Evolutionary conservation across 2,329 filamentous ascomycete species (phyloP).

Genomic region (Fusarium lyarnte): DNA sequence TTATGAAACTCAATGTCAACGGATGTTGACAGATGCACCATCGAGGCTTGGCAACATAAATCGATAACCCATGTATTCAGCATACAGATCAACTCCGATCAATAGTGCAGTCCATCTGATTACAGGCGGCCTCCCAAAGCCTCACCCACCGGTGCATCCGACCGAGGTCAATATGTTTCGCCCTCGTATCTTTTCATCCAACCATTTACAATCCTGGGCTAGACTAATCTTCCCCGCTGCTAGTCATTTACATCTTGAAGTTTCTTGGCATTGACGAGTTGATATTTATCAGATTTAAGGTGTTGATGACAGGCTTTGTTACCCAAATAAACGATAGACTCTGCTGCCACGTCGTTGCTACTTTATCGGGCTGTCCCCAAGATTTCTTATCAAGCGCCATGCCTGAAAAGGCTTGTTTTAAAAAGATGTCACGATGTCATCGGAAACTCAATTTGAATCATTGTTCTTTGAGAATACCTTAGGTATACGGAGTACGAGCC

Average conservation of each 20-base stretch:
- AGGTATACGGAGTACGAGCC: neutral
- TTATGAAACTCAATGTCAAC: constrained; percentile 4
- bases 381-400: neutral
- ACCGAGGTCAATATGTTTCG: constrained; percentile 16
- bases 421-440: neutral
- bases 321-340: neutral
- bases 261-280: constrained; percentile 26
- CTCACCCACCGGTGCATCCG: constrained; percentile 9
- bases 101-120: neutral
- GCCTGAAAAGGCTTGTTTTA: neutral
- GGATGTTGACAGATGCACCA: constrained; percentile 6
- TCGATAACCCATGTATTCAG: neutral
- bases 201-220: constrained; percentile 3
- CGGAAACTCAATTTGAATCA: neutral
- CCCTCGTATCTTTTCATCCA: constrained; percentile 15
- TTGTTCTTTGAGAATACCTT: neutral
- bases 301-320: neutral
- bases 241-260: constrained; percentile 12
- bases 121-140: constrained; percentile 11
- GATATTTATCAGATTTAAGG: neutral
- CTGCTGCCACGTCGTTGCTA: neutral
- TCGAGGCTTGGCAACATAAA: neutral
- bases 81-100: neutral
- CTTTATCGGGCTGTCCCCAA: neutral
- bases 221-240: neutral